Conservation (phyloP, 257 asterid species). For the Nicotiana paniculata region DNA sequence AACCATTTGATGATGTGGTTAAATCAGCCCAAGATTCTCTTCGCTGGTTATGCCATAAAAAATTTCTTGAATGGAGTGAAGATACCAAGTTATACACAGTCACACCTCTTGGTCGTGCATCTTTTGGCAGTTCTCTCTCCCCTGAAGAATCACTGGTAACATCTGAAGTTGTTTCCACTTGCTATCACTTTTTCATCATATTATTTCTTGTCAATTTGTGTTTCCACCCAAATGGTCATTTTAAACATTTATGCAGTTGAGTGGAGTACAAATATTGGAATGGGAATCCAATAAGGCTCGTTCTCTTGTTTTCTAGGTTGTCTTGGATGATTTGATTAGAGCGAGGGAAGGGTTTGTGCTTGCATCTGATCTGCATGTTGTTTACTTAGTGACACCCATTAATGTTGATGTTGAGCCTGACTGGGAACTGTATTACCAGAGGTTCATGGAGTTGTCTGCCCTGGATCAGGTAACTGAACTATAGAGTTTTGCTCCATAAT, state of each 20-base stretch:
- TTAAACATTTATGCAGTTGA: background rate
- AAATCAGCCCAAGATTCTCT: constrained; percentile 98
- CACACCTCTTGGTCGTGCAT: constrained; percentile 97
- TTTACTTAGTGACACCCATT: constrained; percentile 92
- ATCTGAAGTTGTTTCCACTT: constrained; percentile 5
- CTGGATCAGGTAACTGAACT: constrained; percentile 67
- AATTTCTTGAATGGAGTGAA: constrained; percentile 88
- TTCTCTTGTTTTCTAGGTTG: constrained; percentile 48
- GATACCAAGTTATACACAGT: constrained; percentile 80
- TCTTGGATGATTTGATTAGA: constrained; percentile 87
- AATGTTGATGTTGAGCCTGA: constrained; percentile 96
- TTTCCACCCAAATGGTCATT: background rate
- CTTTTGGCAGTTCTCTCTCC: constrained; percentile 93
- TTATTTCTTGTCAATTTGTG: background rate
- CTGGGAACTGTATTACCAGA: constrained; percentile 91
- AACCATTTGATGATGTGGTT: constrained; percentile 95
- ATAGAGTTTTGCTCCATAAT: background rate
- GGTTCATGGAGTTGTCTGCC: constrained; percentile 82
- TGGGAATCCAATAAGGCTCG: background rate
- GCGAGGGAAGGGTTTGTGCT: constrained; percentile 99
- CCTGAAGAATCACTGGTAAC: constrained; percentile 97
- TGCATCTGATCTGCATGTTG: constrained; percentile 97
- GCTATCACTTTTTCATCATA: constrained; percentile 14
- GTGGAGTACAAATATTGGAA: background rate
- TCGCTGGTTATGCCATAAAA: constrained; percentile 87